These are phyloP conservation scores for Filosporella fistucella DNA, from an alignment of 495 filamentous ascomycete species.

Conservation along the genomic window DNA sequence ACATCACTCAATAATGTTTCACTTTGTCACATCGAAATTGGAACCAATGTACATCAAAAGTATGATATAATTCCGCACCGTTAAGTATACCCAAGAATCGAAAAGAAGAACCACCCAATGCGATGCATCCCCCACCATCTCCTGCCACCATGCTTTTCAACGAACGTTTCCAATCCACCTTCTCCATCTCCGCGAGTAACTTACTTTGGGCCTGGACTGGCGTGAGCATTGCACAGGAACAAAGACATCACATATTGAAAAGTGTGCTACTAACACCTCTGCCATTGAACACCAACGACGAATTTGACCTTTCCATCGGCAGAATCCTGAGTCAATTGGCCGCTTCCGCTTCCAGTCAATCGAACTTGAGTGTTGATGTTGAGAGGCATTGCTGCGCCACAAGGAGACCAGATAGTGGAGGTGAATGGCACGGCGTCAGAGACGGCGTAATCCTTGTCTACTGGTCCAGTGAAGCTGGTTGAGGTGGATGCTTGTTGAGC, in stretches of 20 bases:
- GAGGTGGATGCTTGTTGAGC: slow-evolving; percentile 30
- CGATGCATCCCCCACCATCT: not conserved
- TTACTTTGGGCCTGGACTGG: slow-evolving; percentile 10
- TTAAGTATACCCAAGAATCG: not conserved
- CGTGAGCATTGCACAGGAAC: too few species aligned
- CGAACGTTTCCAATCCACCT: too few species aligned
- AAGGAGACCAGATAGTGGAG: slow-evolving; percentile 39
- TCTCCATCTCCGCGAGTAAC: too few species aligned
- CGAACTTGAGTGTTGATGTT: slow-evolving; percentile 41
- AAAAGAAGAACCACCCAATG: not conserved
- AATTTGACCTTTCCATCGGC: slow-evolving; percentile 34
- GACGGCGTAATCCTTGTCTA: slow-evolving; percentile 32
- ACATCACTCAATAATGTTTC: too few species aligned
- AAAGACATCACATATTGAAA: not conserved
- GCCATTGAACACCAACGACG: slow-evolving; percentile 28
- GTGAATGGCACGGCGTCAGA: slow-evolving; percentile 32
- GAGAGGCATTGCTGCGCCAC: slow-evolving; percentile 32
- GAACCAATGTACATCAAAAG: too few species aligned
- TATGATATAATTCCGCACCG: slow-evolving; percentile 15
- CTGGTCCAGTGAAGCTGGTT: slow-evolving; percentile 31
- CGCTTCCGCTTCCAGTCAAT: slow-evolving; percentile 18
- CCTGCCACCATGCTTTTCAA: not conserved
- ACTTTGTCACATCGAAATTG: too few species aligned
- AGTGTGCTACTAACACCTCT: slow-evolving; percentile 17
- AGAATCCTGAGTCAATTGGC: slow-evolving; percentile 35